Conservation (phyloP, 2,329 filamentous ascomycete genomes). For the Tolypocladium cylindrosporum region DNA sequence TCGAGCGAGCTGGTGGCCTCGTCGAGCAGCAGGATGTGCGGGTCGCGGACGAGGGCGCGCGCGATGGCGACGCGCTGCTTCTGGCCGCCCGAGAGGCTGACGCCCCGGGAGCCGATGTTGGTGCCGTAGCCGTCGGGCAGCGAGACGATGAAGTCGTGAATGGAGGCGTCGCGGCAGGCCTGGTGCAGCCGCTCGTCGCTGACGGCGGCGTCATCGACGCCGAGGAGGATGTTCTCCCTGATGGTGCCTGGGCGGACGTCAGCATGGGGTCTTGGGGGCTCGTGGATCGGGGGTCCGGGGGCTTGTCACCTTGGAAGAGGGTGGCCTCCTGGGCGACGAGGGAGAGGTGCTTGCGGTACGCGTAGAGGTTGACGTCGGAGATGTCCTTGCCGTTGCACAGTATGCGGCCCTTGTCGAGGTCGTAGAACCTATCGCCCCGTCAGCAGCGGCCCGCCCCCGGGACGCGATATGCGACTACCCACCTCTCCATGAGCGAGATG, state of each 20-base stretch:
- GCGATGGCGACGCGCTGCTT: constrained; percentile 63
- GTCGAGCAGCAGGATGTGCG: constrained; percentile 57
- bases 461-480: neutral
- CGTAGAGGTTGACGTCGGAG: constrained; percentile 43
- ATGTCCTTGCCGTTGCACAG: constrained; percentile 54
- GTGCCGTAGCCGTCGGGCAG: constrained; percentile 61
- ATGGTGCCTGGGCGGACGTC: constrained; percentile 35
- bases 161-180: constrained; percentile 51
- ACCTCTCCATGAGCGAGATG: constrained; percentile 49
- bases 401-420: constrained; percentile 53
- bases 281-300: neutral
- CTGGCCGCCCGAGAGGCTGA: constrained; percentile 60
- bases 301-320: constrained; percentile 50
- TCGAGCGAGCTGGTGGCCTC: constrained; percentile 65
- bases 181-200: constrained; percentile 41
- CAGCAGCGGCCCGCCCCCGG: too few species aligned
- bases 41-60: constrained; percentile 56
- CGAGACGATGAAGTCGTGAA: constrained; percentile 60
- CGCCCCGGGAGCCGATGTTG: constrained; percentile 55
- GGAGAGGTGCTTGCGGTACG: constrained; percentile 55
- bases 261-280: neutral
- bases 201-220: constrained; percentile 44
- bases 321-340: constrained; percentile 68
- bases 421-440: constrained; percentile 49
- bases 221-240: constrained; percentile 59